Evolutionary conservation across 2,329 filamentous ascomycete species (phyloP).

Genomic region (Beauveria bassiana): DNA sequence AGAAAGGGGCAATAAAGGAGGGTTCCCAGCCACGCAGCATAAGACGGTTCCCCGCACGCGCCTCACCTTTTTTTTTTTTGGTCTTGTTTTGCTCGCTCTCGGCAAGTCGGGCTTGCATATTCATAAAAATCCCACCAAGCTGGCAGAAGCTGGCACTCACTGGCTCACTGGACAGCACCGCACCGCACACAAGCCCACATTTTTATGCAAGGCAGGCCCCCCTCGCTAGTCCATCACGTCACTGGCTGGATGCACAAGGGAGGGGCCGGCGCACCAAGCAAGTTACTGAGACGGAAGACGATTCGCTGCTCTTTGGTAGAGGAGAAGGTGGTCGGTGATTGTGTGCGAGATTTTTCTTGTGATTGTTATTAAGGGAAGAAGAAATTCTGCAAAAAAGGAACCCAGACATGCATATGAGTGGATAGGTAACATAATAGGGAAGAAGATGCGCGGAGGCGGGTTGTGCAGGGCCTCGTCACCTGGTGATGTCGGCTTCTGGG

Average conservation of each 20-base stretch:
- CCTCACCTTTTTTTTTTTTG: neutral
- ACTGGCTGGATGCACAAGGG: slow-evolving; percentile 2
- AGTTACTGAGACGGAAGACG: neutral
- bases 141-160: too few species aligned
- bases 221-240: slow-evolving; percentile 1
- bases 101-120: neutral
- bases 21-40: neutral
- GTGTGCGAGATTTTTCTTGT: neutral
- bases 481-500: neutral
- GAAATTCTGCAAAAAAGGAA: neutral
- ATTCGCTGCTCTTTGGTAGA: neutral
- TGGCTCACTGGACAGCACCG: neutral
- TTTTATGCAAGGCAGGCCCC: neutral
- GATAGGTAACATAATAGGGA: neutral
- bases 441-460: neutral
- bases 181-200: neutral
- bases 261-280: neutral
- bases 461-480: neutral
- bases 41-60: neutral
- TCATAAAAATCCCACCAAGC: neutral
- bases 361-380: neutral
- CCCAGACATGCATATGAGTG: neutral
- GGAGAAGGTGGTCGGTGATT: too few species aligned
- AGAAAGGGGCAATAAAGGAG: neutral
- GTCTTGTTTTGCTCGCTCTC: neutral